phyloP scores from a whole-genome alignment of 345 rosid species.

The Salix caprea region DNA sequence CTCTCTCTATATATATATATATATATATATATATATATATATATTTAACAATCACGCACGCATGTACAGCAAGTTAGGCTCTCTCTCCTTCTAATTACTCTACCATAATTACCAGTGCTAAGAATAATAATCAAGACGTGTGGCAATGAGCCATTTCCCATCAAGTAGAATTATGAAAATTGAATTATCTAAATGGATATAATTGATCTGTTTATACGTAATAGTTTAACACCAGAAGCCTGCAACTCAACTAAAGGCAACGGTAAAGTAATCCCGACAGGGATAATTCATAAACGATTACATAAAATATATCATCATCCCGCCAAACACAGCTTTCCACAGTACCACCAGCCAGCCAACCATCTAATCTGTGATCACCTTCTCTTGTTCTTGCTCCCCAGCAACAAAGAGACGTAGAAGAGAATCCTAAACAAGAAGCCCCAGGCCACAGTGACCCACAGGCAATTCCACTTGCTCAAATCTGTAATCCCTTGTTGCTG shows the following conservation, averaged over 20 bases:
- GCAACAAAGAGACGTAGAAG: conserved; percentile 68
- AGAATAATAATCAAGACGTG: background rate
- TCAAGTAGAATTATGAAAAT: background rate
- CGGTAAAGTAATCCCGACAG: background rate
- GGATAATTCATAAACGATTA: background rate
- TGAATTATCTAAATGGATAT: background rate
- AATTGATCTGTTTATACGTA: background rate
- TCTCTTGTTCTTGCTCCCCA: conserved; percentile 95
- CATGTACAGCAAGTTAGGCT: background rate
- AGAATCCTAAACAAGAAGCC: conserved; percentile 82
- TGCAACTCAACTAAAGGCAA: background rate
- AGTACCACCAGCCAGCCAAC: too few species aligned
- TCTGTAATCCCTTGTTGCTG: conserved; percentile 65
- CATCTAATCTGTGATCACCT: conserved; percentile 14
- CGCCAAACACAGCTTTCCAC: background rate
- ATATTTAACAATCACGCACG: background rate
- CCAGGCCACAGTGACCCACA: conserved; percentile 76
- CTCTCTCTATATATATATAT: too few species aligned
- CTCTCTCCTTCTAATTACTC: background rate
- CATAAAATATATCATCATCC: background rate
- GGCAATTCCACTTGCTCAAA: conserved; percentile 73
- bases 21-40: background rate
- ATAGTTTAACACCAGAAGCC: conserved; percentile 5
- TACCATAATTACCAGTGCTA: background rate
- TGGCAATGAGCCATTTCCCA: background rate